phyloP scores from a whole-genome alignment of 768 basidiomycete genomes.

The Krasilnikovozyma curviuscula region DNA sequence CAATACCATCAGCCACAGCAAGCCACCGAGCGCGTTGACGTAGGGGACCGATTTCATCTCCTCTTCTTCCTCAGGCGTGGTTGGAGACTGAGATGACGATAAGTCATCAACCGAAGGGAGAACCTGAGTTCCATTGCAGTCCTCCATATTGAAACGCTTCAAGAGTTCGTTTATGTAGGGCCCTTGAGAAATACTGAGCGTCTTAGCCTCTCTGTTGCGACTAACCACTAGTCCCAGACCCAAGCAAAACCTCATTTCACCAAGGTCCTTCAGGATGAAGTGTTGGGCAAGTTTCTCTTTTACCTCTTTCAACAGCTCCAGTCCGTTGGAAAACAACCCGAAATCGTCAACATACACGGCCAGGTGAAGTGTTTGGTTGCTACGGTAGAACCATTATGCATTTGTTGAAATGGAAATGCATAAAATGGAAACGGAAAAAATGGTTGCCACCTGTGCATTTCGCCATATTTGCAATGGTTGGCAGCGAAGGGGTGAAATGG shows the following conservation, averaged over 20 bases:
- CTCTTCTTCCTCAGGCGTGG: background rate
- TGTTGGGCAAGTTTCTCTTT: background rate
- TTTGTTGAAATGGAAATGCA: no score
- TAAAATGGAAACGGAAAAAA: no score
- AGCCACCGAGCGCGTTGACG: background rate
- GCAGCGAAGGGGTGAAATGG: no score
- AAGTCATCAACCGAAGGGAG: background rate
- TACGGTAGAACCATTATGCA: no score
- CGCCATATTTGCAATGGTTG: no score
- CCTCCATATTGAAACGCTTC: background rate
- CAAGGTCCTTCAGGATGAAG: conserved; percentile 4
- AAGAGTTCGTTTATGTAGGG: background rate
- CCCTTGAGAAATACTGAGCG: background rate
- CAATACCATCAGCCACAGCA: background rate
- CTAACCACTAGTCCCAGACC: conserved; percentile 2
- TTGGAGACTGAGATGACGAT: background rate
- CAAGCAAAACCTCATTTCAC: conserved; percentile 1
- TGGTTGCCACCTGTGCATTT: no score
- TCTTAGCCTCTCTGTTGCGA: background rate
- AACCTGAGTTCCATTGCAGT: background rate
- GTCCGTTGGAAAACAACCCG: conserved; percentile 1
- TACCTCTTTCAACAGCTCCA: background rate
- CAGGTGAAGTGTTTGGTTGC: no score
- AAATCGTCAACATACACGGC: conserved; percentile 4
- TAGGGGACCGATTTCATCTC: background rate